phyloP scores from a whole-genome alignment of 2,329 filamentous ascomycete species.

The Beauveria medogensis region DNA sequence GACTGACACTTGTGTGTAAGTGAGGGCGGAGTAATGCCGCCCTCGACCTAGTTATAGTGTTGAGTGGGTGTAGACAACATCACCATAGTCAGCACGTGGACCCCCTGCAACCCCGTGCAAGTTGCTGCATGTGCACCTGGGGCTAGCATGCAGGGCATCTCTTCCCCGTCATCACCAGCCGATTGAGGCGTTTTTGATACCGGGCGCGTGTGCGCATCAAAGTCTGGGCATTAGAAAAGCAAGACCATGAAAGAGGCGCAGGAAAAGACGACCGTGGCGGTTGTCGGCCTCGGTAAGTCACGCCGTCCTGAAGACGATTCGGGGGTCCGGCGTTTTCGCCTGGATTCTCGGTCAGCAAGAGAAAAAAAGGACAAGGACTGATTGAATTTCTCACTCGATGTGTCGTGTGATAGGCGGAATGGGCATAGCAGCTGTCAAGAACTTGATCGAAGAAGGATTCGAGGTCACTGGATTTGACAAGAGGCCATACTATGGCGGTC shows the following conservation, averaged over 20 bases:
- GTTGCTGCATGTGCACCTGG: not conserved
- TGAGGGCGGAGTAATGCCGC: not conserved
- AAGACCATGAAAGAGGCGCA: not conserved
- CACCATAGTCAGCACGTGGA: not conserved
- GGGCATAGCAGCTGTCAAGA: slow-evolving; percentile 25
- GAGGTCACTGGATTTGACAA: slow-evolving; percentile 35
- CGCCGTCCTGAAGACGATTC: not conserved
- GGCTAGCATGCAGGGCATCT: not conserved
- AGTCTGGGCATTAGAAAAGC: no score
- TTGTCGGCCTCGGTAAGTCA: slow-evolving; percentile 3
- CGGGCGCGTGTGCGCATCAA: no score
- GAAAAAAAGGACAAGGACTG: not conserved
- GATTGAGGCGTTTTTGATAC: no score
- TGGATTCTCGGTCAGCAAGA: not conserved
- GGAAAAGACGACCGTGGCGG: not conserved
- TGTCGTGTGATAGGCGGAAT: not conserved
- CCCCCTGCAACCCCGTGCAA: not conserved
- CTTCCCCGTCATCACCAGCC: not conserved
- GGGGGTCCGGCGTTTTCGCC: not conserved
- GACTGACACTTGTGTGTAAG: no score
- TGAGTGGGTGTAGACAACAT: no score
- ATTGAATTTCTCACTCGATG: not conserved
- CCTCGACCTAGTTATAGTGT: no score
- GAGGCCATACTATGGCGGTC: slow-evolving; percentile 31
- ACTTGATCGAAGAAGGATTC: slow-evolving; percentile 36